phyloP scores from a whole-genome alignment of 495 filamentous ascomycete species.

The Trichoderma asperelloides region DNA sequence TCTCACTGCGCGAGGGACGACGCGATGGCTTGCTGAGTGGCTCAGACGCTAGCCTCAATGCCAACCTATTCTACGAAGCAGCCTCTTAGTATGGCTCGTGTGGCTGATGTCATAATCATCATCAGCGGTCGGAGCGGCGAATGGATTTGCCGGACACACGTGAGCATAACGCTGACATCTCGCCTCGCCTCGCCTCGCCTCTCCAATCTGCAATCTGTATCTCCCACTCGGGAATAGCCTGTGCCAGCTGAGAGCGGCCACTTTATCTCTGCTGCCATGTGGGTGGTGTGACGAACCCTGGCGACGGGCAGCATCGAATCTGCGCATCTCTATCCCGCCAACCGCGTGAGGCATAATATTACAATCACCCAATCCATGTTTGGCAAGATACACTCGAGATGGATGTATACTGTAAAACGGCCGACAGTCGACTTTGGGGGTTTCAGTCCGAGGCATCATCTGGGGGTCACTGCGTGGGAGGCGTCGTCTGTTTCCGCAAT shows the following conservation, averaged over 20 bases:
- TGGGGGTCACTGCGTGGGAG: conserved; percentile 3
- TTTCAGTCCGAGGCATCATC: background rate
- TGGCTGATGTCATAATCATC: background rate
- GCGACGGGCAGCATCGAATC: background rate
- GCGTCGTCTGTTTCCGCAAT: background rate
- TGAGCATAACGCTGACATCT: background rate
- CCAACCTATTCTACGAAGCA: background rate
- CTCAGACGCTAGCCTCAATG: background rate
- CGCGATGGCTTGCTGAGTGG: background rate
- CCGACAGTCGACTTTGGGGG: background rate
- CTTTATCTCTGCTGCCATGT: background rate
- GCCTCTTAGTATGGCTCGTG: background rate
- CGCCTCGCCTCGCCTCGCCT: background rate
- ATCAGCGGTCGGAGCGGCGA: background rate
- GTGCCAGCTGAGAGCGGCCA: background rate
- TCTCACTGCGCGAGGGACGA: background rate
- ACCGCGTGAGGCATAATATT: background rate
- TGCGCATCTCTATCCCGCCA: background rate
- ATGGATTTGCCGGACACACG: background rate
- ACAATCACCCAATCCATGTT: too few species aligned
- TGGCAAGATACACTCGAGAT: too few species aligned
- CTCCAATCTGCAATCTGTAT: background rate
- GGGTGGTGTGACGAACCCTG: background rate
- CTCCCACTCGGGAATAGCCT: background rate
- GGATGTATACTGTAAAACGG: too few species aligned